phyloP scores from a whole-genome alignment of 306 rosid species.

The Carpinus viminea region DNA sequence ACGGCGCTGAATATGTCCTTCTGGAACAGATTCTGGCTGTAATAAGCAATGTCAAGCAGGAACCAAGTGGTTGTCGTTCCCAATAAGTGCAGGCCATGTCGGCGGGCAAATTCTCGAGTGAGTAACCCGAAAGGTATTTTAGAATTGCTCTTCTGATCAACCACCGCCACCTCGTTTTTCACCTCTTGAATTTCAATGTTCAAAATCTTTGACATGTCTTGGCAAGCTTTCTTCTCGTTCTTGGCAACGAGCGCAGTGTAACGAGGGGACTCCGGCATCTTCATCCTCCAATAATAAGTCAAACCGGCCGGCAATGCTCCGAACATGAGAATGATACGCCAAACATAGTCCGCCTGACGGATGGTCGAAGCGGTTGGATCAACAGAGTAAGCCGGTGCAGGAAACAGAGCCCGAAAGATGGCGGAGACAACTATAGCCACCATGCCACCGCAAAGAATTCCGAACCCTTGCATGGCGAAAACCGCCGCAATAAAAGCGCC shows the following conservation, averaged over 20 bases:
- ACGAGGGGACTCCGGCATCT: slow-evolving; percentile 69
- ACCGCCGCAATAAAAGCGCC: slow-evolving; percentile 66
- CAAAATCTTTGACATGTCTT: slow-evolving; percentile 64
- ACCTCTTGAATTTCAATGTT: slow-evolving; percentile 24
- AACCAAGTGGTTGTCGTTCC: slow-evolving; percentile 74
- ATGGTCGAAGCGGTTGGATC: slow-evolving; percentile 38
- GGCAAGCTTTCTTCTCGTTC: slow-evolving; percentile 39
- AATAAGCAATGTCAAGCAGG: slow-evolving; percentile 67
- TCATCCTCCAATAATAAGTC: slow-evolving; percentile 56
- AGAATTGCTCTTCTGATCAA: neutral
- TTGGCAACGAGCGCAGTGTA: slow-evolving; percentile 71
- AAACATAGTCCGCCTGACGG: slow-evolving; percentile 57
- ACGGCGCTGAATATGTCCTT: slow-evolving; percentile 64
- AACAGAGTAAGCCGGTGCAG: slow-evolving; percentile 22
- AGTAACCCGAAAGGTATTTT: slow-evolving; percentile 38
- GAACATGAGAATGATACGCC: slow-evolving; percentile 70
- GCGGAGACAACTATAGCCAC: slow-evolving; percentile 51
- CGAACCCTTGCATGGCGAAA: slow-evolving; percentile 80
- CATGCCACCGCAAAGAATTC: slow-evolving; percentile 56
- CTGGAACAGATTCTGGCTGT: slow-evolving; percentile 49
- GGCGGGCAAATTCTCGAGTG: slow-evolving; percentile 42
- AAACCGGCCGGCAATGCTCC: slow-evolving; percentile 57
- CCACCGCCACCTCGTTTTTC: neutral
- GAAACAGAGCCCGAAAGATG: slow-evolving; percentile 27
- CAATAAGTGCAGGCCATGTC: slow-evolving; percentile 56